Evolutionary conservation across 1,284 basidiomycete genomes (phyloP), one percentile per base, ranked within the genome.

Genomic region (Chondrostereum purpureum): DNA sequence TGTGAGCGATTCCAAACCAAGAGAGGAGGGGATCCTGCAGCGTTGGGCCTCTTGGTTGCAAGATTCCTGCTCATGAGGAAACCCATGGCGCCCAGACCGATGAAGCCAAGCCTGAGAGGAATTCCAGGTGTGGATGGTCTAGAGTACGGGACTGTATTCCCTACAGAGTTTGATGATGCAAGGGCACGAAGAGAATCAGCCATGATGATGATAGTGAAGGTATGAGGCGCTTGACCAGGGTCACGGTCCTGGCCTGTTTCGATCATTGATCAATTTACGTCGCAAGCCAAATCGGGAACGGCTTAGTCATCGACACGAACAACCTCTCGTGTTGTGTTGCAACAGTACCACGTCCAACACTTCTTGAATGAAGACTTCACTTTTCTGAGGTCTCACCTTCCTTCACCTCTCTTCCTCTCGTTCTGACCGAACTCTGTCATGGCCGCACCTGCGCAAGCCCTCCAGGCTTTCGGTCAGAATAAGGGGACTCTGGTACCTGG

Each of bases 401-500:
- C n/a, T 31, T 8, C 27, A 31, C 27, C n/a, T n/a, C n/a, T n/a
- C n/a, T n/a, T n/a, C n/a, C n/a, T n/a, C n/a, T n/a, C n/a, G n/a
- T n/a, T n/a, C n/a, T 31, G n/a, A 31, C 27, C n/a, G n/a, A 8
- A 31, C 27, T 31, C 27, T 31, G 8, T 31, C n/a, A 67, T 68
- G 69, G 65, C 67, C 21, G 59, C 54, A 46, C 64, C 64, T 43
- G n/a, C n/a, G n/a, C 67, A 69, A 49, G 60, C 59, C 34, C 66
- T 66, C 46, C 64, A 68, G 50, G 61, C 61, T 10, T 66, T 68
- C 56, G 50, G 58, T 13, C 39, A 41, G 18, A 41, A 41, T 21
- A 41, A 81, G 61, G 84, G 83, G 24, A 84, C 85, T 2, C 70
- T 88, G 16, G 63, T 77, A 39, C 75, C 83, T 21, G 95, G 95